Evolutionary conservation across 2,329 filamentous ascomycete genomes (phyloP).

Genomic region (Graphiopsis chlorocephala): DNA sequence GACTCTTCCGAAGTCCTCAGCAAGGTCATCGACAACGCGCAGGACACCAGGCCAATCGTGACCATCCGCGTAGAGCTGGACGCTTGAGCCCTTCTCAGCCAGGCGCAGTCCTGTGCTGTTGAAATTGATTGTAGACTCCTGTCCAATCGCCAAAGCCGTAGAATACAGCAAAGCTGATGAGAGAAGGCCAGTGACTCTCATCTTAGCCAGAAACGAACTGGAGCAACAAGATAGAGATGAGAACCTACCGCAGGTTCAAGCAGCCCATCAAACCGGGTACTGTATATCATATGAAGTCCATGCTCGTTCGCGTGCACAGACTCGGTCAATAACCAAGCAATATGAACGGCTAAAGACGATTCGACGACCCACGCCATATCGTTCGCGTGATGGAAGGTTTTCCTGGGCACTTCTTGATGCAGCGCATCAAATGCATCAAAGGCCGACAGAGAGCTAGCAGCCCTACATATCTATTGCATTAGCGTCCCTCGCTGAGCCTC

Average conservation of each 20-base stretch:
- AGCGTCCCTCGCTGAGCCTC: neutral
- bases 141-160: conserved; percentile 43
- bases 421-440: neutral
- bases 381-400: neutral
- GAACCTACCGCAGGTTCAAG: conserved; percentile 1
- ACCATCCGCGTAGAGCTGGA: conserved; percentile 55
- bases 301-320: neutral
- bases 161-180: neutral
- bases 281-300: neutral
- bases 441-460: neutral
- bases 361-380: conserved; percentile 26
- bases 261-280: neutral
- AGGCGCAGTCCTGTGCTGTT: conserved; percentile 37
- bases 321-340: neutral
- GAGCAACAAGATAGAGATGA: neutral
- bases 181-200: conserved; percentile 14
- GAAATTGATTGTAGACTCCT: conserved; percentile 51
- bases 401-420: neutral
- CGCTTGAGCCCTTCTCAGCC: conserved; percentile 30
- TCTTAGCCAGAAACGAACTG: conserved; percentile 30
- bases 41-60: conserved; percentile 68
- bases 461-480: neutral
- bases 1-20: conserved; percentile 67
- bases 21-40: conserved; percentile 65
- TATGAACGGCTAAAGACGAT: conserved; percentile 58